Percentiles rank a stretch among this genome's conserved stretches.
Evolutionary conservation across 148 eudicot genomes (phyloP).

Genomic region (Vaccinium vitisidaea): DNA sequence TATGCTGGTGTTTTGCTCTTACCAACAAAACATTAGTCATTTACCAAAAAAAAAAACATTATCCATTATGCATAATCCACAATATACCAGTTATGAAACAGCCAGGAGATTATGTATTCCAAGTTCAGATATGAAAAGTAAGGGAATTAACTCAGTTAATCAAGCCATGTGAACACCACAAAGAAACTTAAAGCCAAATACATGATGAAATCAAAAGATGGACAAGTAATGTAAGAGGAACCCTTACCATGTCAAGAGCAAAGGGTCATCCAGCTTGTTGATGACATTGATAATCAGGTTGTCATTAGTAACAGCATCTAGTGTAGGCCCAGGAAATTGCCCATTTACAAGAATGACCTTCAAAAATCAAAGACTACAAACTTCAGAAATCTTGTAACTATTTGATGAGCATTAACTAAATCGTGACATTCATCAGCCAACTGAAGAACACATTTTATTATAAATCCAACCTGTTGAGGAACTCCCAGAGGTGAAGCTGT

Average conservation of each 20-base stretch:
- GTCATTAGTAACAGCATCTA: conserved; percentile 80
- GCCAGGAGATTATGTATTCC: background rate
- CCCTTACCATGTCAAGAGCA: conserved; percentile 79
- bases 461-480: conserved; percentile 63
- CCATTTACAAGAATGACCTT: conserved; percentile 87
- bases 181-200: background rate
- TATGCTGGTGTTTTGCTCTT: background rate
- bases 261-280: conserved; percentile 71
- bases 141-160: background rate
- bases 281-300: conserved; percentile 69
- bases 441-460: background rate
- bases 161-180: background rate
- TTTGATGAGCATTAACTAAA: no score
- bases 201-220: background rate
- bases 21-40: background rate
- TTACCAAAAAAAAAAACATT: background rate
- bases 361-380: conserved; percentile 18
- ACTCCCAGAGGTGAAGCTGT: conserved; percentile 66
- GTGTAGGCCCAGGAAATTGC: conserved; percentile 80
- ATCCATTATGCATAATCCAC: background rate
- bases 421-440: no score
- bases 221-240: background rate
- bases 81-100: background rate
- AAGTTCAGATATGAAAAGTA: background rate
- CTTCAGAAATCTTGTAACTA: background rate